Percentiles rank a stretch among this genome's conserved stretches.
Evolutionary conservation across 306 rosid species (phyloP).

Genomic region (Quercus wislizeni): DNA sequence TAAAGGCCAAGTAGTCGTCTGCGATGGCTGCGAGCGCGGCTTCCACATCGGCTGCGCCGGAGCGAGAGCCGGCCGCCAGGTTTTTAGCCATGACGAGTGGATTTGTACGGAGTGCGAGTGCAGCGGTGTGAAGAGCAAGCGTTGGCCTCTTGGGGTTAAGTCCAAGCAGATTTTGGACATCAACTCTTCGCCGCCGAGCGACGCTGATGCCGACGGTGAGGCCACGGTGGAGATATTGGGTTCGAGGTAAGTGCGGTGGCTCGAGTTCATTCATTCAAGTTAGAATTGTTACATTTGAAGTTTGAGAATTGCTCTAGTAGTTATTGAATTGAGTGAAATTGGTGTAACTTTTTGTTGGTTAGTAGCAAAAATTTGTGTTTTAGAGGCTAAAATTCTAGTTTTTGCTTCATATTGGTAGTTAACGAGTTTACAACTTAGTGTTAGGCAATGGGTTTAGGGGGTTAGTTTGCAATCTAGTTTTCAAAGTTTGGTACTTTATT

Average conservation of each 20-base stretch:
- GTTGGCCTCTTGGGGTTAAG: conserved; percentile 94
- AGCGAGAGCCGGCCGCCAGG: conserved; percentile 53
- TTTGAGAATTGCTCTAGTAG: too few species aligned
- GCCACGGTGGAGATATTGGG: conserved; percentile 43
- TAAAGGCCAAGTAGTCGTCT: conserved; percentile 57
- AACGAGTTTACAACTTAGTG: too few species aligned
- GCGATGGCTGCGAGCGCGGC: conserved; percentile 95
- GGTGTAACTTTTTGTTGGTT: background rate
- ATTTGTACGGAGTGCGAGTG: conserved; percentile 71
- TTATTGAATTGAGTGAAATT: background rate
- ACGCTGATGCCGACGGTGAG: conserved; percentile 49
- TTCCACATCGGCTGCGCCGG: conserved; percentile 78
- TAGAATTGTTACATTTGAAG: too few species aligned
- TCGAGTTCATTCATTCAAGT: too few species aligned
- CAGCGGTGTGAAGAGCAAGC: conserved; percentile 73
- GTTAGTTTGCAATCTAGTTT: background rate
- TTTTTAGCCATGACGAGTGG: conserved; percentile 61
- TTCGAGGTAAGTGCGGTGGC: conserved; percentile 45
- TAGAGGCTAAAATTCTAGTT: background rate
- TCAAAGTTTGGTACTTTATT: background rate
- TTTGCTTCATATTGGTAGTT: background rate
- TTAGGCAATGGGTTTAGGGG: background rate
- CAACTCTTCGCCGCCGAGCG: conserved; percentile 96
- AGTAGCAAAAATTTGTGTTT: too few species aligned
- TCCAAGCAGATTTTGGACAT: conserved; percentile 84